phyloP scores from a whole-genome alignment of 495 filamentous ascomycete species.

The Jackrogersella multiformis region DNA sequence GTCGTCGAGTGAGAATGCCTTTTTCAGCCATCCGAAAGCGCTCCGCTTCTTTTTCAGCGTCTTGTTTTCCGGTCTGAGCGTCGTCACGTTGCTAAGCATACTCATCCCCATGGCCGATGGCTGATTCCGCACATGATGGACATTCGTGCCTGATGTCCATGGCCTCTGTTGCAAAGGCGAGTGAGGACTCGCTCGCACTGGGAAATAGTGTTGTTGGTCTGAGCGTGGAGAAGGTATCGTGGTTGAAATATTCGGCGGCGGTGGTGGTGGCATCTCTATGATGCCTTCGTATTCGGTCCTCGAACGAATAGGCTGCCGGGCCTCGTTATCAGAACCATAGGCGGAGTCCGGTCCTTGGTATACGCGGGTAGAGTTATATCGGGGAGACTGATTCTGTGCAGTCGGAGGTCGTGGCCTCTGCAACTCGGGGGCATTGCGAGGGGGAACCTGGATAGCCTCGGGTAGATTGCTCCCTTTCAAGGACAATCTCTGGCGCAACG shows the following conservation, averaged over 20 bases:
- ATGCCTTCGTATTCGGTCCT: constrained; percentile 40
- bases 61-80: constrained; percentile 46
- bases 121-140: constrained; percentile 50
- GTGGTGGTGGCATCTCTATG: constrained; percentile 50
- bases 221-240: constrained; percentile 60
- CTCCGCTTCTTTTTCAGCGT: constrained; percentile 66
- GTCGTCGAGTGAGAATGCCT: constrained; percentile 65
- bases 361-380: constrained; percentile 38
- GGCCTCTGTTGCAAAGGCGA: constrained; percentile 65
- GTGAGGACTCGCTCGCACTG: constrained; percentile 63
- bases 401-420: constrained; percentile 43
- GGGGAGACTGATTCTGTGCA: constrained; percentile 30
- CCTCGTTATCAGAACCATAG: constrained; percentile 62
- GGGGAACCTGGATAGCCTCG: constrained; percentile 57
- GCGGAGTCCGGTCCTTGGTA: constrained; percentile 61
- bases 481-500: constrained; percentile 60
- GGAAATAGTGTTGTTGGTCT: constrained; percentile 62
- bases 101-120: constrained; percentile 64
- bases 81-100: constrained; percentile 56
- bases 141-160: constrained; percentile 58
- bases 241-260: constrained; percentile 50
- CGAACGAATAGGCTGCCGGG: constrained; percentile 42
- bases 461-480: constrained; percentile 54
- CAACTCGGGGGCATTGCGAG: constrained; percentile 43
- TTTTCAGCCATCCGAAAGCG: constrained; percentile 68